These are phyloP conservation scores for Paramecium sexaurelia DNA, from an alignment of 73 alveolate species.

Conservation along the genomic window DNA sequence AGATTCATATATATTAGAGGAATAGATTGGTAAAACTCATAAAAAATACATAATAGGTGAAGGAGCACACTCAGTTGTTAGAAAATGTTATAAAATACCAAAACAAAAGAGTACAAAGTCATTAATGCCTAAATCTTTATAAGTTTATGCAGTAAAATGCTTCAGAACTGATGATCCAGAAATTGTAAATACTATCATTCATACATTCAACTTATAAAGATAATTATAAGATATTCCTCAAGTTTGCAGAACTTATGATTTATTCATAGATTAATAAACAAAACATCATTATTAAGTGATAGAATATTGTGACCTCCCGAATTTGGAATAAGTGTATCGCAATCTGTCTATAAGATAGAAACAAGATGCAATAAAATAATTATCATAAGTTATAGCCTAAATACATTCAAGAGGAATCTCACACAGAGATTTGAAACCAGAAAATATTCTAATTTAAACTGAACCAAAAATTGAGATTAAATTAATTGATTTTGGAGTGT, in stretches of 20 bases:
- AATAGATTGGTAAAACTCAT: neutral
- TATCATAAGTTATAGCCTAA: neutral
- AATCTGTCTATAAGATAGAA: neutral
- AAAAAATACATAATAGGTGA: neutral
- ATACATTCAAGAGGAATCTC: slow-evolving; percentile 35
- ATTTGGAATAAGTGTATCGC: neutral
- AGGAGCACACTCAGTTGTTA: slow-evolving; percentile 42
- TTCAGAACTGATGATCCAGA: slow-evolving; percentile 50
- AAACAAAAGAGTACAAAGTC: neutral
- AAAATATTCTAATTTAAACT: neutral
- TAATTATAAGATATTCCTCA: neutral
- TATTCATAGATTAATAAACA: slow-evolving; percentile 37
- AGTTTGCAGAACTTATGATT: slow-evolving; percentile 15
- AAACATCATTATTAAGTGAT: slow-evolving; percentile 44
- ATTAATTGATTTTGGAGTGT: slow-evolving; percentile 45
- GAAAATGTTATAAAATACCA: neutral
- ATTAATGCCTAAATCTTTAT: neutral
- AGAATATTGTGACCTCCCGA: slow-evolving; percentile 1
- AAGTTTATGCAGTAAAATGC: slow-evolving; percentile 40
- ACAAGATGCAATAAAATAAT: neutral
- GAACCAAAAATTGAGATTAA: slow-evolving; percentile 1
- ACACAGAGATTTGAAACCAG: slow-evolving; percentile 56
- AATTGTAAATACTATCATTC: slow-evolving; percentile 28
- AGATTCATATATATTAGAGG: slow-evolving; percentile 4
- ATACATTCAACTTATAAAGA: slow-evolving; percentile 7